Evolutionary conservation across 2,329 filamentous ascomycete genomes (phyloP), one percentile per base, ranked within the genome.

Genomic region (Exophiala alcalophila): DNA sequence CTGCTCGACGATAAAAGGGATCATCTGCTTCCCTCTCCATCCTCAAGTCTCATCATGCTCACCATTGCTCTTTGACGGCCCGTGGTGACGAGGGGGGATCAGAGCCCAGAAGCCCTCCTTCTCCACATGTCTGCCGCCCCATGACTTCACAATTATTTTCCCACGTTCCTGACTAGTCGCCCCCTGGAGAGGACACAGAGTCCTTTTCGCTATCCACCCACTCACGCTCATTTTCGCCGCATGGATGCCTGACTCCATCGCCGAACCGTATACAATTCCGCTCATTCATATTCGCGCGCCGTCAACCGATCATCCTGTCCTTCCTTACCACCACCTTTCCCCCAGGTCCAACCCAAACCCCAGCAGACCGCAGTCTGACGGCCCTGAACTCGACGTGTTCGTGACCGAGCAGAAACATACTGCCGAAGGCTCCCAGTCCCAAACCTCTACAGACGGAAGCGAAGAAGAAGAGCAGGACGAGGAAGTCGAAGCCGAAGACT

Each of bases 191-290:
- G 50, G 50, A 50, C 48, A 53, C 44, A 46, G 34, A 52, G 51
- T 52, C 49, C 45, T 52, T 42, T 50, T 42, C 43, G 30, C 21
- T 37, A 14, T 24, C 32, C 45, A 15, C 20, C 49, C 49, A 43
- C 37, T 30, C 40, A 46, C 51, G 29, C 37, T 44, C 37, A 19
- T 38, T 43, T 44, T 39, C 36, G 47, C 44, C 39, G 52, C 49
- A 43, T 55, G 50, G 50, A 56, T 57, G 55, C 55, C 55, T 57
- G 55, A 54, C 46, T 49, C 52, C 19, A 41, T 56, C 38, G 50
- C 47, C 28, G 55, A 55, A 40, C 53, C 51, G 38, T 45, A 54
- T 43, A 40, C 49, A 39, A 36, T 44, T 21, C 54, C 54, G 36
- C 30, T 49, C 37, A 40, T 52, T 41, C 36, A 52, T 34, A 27